phyloP scores from a whole-genome alignment of 31 red algal species.

The Endocladia muricata region DNA sequence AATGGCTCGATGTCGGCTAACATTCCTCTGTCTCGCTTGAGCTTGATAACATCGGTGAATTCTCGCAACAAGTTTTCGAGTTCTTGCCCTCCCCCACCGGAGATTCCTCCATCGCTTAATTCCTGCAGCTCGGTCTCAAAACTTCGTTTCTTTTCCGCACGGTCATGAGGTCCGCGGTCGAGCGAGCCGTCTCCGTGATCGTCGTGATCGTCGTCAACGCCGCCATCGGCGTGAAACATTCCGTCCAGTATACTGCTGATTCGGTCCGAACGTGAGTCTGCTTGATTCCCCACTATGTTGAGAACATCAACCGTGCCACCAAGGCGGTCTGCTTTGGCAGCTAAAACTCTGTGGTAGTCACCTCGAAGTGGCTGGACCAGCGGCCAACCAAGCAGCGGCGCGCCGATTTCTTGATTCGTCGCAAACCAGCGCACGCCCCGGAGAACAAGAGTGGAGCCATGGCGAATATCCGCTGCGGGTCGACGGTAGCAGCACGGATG shows the following conservation, averaged over 20 bases:
- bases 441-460: background rate
- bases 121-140: background rate
- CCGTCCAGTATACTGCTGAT: background rate
- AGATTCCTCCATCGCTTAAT: background rate
- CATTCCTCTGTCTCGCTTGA: background rate
- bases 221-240: background rate
- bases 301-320: background rate
- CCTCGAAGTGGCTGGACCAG: background rate
- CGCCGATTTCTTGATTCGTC: background rate
- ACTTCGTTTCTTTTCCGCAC: background rate
- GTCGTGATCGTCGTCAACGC: background rate
- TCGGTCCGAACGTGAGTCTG: background rate
- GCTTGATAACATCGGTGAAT: background rate
- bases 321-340: background rate
- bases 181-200: background rate
- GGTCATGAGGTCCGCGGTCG: background rate
- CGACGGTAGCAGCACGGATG: background rate
- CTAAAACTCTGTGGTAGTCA: background rate
- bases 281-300: background rate
- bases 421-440: slow-evolving; percentile 2
- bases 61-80: background rate
- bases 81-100: background rate
- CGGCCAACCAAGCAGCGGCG: background rate
- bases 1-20: background rate
- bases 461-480: background rate